Evolutionary conservation across 2,329 filamentous ascomycete genomes (phyloP).

Genomic region (Colletotrichum endophyticum): DNA sequence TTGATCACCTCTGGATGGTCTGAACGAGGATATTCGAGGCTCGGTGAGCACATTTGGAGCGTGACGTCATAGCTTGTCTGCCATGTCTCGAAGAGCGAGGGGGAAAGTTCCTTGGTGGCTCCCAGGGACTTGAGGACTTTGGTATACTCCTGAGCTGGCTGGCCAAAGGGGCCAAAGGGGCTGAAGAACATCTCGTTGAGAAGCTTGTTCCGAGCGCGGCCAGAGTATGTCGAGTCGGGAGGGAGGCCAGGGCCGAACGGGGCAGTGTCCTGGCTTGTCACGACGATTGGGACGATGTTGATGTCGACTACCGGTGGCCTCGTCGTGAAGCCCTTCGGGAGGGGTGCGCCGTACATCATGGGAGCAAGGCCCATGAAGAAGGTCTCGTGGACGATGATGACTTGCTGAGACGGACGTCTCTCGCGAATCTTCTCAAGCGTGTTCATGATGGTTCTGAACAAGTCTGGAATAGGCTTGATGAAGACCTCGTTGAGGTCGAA

Average conservation of each 20-base stretch:
- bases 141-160: conserved; percentile 25
- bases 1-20: conserved; percentile 41
- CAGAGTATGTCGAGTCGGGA: conserved; percentile 39
- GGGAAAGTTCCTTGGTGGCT: conserved; percentile 24
- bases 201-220: conserved; percentile 35
- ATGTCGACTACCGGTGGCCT: conserved; percentile 43
- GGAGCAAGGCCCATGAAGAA: conserved; percentile 41
- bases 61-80: conserved; percentile 34
- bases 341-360: conserved; percentile 39
- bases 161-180: conserved; percentile 26
- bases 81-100: conserved; percentile 31
- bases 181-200: conserved; percentile 26
- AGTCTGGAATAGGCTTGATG: conserved; percentile 33
- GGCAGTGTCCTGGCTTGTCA: conserved; percentile 40
- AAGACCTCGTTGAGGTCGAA: conserved; percentile 39
- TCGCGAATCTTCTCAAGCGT: conserved; percentile 37
- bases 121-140: conserved; percentile 32
- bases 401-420: conserved; percentile 35
- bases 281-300: conserved; percentile 39
- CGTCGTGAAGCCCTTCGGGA: conserved; percentile 38
- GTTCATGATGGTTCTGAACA: conserved; percentile 35
- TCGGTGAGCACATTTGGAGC: conserved; percentile 41
- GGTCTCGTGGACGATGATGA: conserved; percentile 49
- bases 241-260: conserved; percentile 43
- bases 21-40: conserved; percentile 42